Evolutionary conservation across 192 early-diverging fungal genomes (phyloP).

Genomic region (Jimgerdemannia flammicorona): DNA sequence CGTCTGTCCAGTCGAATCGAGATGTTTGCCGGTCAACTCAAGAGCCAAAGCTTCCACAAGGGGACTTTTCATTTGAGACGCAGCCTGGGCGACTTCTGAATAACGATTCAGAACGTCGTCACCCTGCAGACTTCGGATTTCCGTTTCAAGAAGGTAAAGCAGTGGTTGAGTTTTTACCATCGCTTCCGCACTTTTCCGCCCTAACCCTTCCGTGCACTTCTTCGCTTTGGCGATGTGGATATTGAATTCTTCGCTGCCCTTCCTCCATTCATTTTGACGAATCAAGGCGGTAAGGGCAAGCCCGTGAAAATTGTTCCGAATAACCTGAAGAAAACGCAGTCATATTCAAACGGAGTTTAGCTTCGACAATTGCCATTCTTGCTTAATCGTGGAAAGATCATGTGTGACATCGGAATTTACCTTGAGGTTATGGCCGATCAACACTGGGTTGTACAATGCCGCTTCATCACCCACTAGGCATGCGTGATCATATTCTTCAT

Average conservation of each 20-base stretch:
- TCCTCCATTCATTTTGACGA: background rate
- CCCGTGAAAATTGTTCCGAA: background rate
- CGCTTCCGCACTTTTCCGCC: background rate
- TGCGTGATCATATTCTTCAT: background rate
- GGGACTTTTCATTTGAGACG: background rate
- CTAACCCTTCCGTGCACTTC: background rate
- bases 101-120: background rate
- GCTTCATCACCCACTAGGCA: background rate
- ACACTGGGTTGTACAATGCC: background rate
- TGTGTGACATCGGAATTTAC: background rate
- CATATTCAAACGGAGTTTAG: background rate
- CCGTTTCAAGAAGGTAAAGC: background rate
- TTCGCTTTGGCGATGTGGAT: background rate
- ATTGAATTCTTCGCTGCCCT: background rate
- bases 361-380: no score
- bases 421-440: background rate
- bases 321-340: background rate
- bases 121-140: background rate
- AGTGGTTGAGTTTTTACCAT: background rate
- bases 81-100: background rate
- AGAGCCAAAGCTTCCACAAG: background rate
- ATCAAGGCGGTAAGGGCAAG: background rate
- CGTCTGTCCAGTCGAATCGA: background rate
- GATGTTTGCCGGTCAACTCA: background rate
- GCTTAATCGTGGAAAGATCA: no score